Evolutionary conservation across 208 protist genomes (phyloP), one percentile per base, ranked within the genome.

Genomic region (Crithidia thermophila): DNA sequence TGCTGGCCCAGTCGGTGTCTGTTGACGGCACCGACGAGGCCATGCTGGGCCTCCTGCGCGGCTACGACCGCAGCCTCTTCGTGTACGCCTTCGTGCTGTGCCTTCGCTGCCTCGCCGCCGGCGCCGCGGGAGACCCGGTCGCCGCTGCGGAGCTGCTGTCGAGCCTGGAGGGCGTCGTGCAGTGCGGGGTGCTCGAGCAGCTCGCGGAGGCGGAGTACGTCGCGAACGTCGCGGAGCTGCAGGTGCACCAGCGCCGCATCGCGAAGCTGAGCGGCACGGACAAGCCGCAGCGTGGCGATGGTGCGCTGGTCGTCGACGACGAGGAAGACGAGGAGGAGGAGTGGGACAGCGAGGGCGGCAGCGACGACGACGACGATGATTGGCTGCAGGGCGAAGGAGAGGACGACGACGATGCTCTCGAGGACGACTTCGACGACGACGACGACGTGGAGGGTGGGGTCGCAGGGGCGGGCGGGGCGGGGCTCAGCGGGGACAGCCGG

Each of bases 11-110:
- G 39, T 55, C 13, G 13, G 62, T 67, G 16, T 27, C 31, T 13
- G 60, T 56, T 14, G 58, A 81, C 21, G 52, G 45, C 20, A 56
- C 40, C 13, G 69, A 59, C 11, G 68, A 72, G 27, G 28, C 36
- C 0, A 39, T 87, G 58, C 40, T 77, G 27, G 50, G 46, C 16
- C 59, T 79, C 23, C 30, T 92, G 51, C 87, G 90, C 36, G 66
- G 77, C 20, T 96, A 93, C 63, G 91, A 96, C 63, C 75, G 84
- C 31, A 74, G 39, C 25, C 66, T 96, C 11, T 86, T 94, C 58
- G 64, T 89, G 30, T 67, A 86, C 45, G 75, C 86, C 30, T 21
- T 95, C 16, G 65, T 72, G 2, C 31, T 49, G 10, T 59, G 75
- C 8, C 47, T 84, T 39, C 62, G 59, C 20, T 55, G 39, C 20